Evolutionary conservation across 2,329 filamentous ascomycete species (phyloP).

Genomic region (Orbilia ellipsospora): DNA sequence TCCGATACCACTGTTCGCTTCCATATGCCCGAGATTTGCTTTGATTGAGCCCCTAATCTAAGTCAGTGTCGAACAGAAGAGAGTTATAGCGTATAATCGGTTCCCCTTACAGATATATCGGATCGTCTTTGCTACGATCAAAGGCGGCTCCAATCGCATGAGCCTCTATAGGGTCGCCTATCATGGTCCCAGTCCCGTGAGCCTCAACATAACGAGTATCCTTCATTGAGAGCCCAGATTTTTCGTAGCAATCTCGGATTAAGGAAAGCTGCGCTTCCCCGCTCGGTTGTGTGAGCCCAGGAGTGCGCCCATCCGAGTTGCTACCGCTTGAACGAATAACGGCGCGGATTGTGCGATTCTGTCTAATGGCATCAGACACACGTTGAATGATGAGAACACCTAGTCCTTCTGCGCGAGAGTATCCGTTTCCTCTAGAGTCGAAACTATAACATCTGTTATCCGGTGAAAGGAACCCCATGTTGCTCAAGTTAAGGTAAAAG

Average conservation of each 20-base stretch:
- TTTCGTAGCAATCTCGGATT: slow-evolving; percentile 65
- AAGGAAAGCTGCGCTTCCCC: slow-evolving; percentile 64
- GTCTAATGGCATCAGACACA: slow-evolving; percentile 69
- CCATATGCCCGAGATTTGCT: slow-evolving; percentile 69
- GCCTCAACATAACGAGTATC: slow-evolving; percentile 66
- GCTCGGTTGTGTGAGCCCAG: slow-evolving; percentile 69
- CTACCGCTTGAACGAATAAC: slow-evolving; percentile 68
- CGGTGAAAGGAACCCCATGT: slow-evolving; percentile 65
- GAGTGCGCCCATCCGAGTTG: slow-evolving; percentile 71
- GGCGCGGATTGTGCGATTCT: slow-evolving; percentile 69
- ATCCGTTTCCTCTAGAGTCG: slow-evolving; percentile 71
- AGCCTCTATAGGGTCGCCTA: slow-evolving; percentile 60
- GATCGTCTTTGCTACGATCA: slow-evolving; percentile 4
- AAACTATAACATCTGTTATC: slow-evolving; percentile 66
- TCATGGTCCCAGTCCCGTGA: slow-evolving; percentile 71
- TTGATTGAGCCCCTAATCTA: slow-evolving; percentile 66
- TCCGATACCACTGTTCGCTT: slow-evolving; percentile 68
- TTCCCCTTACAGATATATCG: slow-evolving; percentile 32
- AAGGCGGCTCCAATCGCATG: slow-evolving; percentile 26
- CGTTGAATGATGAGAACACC: slow-evolving; percentile 70
- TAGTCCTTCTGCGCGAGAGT: slow-evolving; percentile 73
- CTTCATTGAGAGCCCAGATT: slow-evolving; percentile 59
- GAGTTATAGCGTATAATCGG: too few relatives aligned
- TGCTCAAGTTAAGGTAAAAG: slow-evolving; percentile 59
- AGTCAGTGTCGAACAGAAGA: too few relatives aligned